Evolutionary conservation across 768 basidiomycete species (phyloP).

Genomic region (Rhizopogon vesiculosus): DNA sequence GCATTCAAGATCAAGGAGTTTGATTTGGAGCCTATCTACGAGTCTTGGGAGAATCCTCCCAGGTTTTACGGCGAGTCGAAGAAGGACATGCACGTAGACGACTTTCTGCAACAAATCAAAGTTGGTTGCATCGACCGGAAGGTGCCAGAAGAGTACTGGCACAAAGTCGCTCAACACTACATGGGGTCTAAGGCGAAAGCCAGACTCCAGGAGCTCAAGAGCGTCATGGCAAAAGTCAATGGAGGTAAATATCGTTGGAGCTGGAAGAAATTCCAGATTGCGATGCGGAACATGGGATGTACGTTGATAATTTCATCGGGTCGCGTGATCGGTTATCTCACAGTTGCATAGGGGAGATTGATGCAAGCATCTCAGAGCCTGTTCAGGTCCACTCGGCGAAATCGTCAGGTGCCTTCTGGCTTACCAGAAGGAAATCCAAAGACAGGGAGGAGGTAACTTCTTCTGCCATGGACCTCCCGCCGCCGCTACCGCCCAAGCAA

Average conservation of each 20-base stretch:
- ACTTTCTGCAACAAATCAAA: constrained; percentile 71
- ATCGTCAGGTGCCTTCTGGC: constrained; percentile 50
- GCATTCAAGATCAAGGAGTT: constrained; percentile 80
- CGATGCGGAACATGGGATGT: constrained; percentile 83
- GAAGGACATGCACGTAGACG: constrained; percentile 65
- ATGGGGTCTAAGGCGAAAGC: constrained; percentile 67
- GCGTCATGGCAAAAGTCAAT: constrained; percentile 67
- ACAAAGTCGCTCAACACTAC: constrained; percentile 74
- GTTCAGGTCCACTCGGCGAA: constrained; percentile 52
- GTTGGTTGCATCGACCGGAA: constrained; percentile 65
- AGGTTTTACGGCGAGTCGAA: constrained; percentile 62
- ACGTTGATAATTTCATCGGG: constrained; percentile 24
- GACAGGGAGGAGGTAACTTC: constrained; percentile 30
- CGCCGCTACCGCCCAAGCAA: constrained; percentile 24
- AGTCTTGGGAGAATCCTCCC: constrained; percentile 63
- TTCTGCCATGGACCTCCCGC: constrained; percentile 15
- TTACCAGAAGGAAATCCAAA: constrained; percentile 43
- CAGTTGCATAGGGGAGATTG: constrained; percentile 57
- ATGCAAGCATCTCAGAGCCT: constrained; percentile 51
- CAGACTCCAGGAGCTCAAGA: constrained; percentile 64
- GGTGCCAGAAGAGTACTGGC: constrained; percentile 78
- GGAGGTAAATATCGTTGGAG: constrained; percentile 78
- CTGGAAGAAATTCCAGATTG: constrained; percentile 79
- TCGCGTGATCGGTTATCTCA: not conserved
- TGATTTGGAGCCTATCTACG: constrained; percentile 64